Conservation (phyloP, 106 monocot species). For the Phalaenopsis aphrodite region DNA sequence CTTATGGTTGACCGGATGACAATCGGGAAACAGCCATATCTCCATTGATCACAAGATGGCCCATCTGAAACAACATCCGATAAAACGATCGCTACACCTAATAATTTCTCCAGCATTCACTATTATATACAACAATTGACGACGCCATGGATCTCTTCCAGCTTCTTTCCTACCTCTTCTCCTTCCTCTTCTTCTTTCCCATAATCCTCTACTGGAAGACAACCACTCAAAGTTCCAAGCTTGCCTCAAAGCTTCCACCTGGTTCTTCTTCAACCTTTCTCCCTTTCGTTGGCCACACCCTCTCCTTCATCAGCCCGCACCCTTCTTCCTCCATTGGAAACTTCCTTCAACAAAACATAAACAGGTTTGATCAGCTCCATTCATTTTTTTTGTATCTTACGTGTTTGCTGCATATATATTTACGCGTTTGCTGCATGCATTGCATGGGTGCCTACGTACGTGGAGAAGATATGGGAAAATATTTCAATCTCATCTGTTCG, state of each 20-base stretch:
- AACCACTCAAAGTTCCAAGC: background rate
- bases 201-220: background rate
- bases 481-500: constrained; percentile 51
- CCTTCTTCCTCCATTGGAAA: constrained; percentile 8
- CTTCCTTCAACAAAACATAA: constrained; percentile 23
- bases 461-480: constrained; percentile 62
- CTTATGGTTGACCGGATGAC: no score
- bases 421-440: no score
- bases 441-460: background rate
- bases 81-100: no score
- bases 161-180: background rate
- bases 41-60: no score
- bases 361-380: constrained; percentile 1
- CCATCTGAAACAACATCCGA: no score
- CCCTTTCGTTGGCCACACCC: constrained; percentile 14
- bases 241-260: constrained; percentile 21
- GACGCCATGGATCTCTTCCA: background rate
- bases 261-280: constrained; percentile 17
- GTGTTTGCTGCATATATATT: background rate
- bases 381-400: no score
- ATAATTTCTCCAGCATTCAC: no score
- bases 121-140: no score
- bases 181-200: background rate
- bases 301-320: constrained; percentile 19
- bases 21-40: no score